Conservation (phyloP, 2,329 filamentous ascomycete species). For the Nothophaeocryptopus gaeumannii region DNA sequence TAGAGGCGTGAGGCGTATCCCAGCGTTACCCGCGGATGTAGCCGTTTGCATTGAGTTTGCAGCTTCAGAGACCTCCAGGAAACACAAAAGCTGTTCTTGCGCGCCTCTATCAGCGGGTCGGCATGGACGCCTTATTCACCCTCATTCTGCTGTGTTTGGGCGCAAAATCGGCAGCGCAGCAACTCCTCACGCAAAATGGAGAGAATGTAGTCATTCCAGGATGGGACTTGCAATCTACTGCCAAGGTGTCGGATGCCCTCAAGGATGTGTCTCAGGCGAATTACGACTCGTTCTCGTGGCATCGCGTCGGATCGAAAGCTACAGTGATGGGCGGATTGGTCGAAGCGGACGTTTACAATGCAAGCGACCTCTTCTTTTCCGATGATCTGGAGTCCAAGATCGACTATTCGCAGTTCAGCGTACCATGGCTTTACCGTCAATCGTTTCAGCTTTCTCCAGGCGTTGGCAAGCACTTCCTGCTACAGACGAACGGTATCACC, state of each 20-base stretch:
- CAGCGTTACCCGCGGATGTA: too few species aligned
- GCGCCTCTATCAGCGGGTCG: not conserved
- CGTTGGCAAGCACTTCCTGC: constrained; percentile 6
- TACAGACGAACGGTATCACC: constrained; percentile 13
- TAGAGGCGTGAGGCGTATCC: too few species aligned
- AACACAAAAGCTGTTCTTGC: too few species aligned
- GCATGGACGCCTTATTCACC: not conserved
- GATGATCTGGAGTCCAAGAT: constrained; percentile 9
- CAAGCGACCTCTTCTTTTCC: constrained; percentile 10
- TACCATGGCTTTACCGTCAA: constrained; percentile 12
- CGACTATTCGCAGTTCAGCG: not conserved
- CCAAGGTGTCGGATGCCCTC: constrained; percentile 4
- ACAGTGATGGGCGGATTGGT: constrained; percentile 11
- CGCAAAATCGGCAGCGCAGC: not conserved
- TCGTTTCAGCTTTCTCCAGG: constrained; percentile 6
- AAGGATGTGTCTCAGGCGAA: not conserved
- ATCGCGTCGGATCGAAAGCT: constrained; percentile 6
- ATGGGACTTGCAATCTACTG: constrained; percentile 12
- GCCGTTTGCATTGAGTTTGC: too few species aligned
- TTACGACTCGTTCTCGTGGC: constrained; percentile 12
- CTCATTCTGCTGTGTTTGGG: not conserved
- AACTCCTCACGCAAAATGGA: not conserved
- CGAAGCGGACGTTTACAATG: constrained; percentile 9
- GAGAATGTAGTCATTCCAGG: constrained; percentile 5
- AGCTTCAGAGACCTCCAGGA: too few species aligned